phyloP scores from a whole-genome alignment of 1,284 basidiomycete species.

The Heliocybe sulcata region DNA sequence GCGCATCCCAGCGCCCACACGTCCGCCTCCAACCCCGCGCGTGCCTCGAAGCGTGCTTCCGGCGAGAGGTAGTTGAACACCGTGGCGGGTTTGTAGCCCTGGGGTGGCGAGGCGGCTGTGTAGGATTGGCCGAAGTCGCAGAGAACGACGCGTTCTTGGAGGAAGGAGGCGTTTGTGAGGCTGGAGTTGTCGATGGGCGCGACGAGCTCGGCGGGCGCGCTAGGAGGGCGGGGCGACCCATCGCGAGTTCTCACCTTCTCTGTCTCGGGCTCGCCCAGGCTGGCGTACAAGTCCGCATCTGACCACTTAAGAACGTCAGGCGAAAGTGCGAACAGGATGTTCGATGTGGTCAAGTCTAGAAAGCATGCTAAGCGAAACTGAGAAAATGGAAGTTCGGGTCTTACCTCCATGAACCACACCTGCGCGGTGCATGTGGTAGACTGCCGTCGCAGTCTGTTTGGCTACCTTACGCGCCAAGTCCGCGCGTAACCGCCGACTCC shows the following conservation, averaged over 20 bases:
- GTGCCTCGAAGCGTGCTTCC: constrained; percentile 23
- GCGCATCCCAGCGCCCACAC: constrained; percentile 29
- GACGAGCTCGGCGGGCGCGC: constrained; percentile 18
- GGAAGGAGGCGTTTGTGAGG: constrained; percentile 14
- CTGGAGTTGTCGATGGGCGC: constrained; percentile 17
- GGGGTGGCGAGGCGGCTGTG: constrained; percentile 13
- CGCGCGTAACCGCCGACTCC: constrained; percentile 21
- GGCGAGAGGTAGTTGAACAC: constrained; percentile 23
- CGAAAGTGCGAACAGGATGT: constrained; percentile 25
- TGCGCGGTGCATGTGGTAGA: constrained; percentile 21
- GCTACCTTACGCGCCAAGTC: constrained; percentile 24
- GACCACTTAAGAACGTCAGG: constrained; percentile 20
- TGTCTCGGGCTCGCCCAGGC: constrained; percentile 16
- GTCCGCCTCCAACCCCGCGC: constrained; percentile 18
- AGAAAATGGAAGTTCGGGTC: not conserved
- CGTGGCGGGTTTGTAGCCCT: constrained; percentile 20
- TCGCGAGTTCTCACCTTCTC: constrained; percentile 13
- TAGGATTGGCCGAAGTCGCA: constrained; percentile 29
- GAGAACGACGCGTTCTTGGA: constrained; percentile 23
- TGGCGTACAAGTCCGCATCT: constrained; percentile 22
- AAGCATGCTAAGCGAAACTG: not conserved
- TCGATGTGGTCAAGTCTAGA: constrained; percentile 27
- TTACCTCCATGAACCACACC: constrained; percentile 29
- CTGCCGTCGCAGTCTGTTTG: constrained; percentile 18
- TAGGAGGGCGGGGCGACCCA: constrained; percentile 11